Conservation (phyloP, 139 green algal genomes). For the Medakamo hakoo region DNA sequence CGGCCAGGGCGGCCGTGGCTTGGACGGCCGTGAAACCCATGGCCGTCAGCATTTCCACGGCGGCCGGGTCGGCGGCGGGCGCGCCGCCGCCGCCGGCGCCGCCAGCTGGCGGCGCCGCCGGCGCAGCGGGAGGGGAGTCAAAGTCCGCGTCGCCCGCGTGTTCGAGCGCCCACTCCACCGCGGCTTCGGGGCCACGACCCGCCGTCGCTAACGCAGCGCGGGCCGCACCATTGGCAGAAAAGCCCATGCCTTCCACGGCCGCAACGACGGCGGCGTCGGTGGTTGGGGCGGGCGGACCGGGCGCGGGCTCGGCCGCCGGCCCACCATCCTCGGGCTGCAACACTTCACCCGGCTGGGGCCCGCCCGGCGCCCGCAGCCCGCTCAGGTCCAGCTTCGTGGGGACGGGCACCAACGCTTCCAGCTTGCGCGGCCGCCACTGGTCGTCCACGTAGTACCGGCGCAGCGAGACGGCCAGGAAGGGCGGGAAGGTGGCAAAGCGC, state of each 20-base stretch:
- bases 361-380: conserved; percentile 39
- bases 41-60: conserved; percentile 38
- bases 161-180: conserved; percentile 79
- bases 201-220: conserved; percentile 44
- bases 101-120: neutral
- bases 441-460: conserved; percentile 54
- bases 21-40: conserved; percentile 68
- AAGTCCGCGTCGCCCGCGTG: conserved; percentile 89
- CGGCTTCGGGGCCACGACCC: conserved; percentile 44
- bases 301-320: conserved; percentile 1
- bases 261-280: conserved; percentile 30
- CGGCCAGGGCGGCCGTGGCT: conserved; percentile 38
- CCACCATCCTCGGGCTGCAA: conserved; percentile 48
- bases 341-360: conserved; percentile 47
- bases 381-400: conserved; percentile 68
- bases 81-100: neutral
- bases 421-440: conserved; percentile 81
- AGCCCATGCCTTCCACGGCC: conserved; percentile 73
- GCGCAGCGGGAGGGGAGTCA: conserved; percentile 42
- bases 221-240: conserved; percentile 58
- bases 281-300: conserved; percentile 4
- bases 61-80: conserved; percentile 19
- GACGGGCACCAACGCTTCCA: conserved; percentile 63
- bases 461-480: conserved; percentile 75
- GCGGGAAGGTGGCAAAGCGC: conserved; percentile 70